Evolutionary conservation across 1,284 basidiomycete genomes (phyloP).

Genomic region (Waitea zeae): DNA sequence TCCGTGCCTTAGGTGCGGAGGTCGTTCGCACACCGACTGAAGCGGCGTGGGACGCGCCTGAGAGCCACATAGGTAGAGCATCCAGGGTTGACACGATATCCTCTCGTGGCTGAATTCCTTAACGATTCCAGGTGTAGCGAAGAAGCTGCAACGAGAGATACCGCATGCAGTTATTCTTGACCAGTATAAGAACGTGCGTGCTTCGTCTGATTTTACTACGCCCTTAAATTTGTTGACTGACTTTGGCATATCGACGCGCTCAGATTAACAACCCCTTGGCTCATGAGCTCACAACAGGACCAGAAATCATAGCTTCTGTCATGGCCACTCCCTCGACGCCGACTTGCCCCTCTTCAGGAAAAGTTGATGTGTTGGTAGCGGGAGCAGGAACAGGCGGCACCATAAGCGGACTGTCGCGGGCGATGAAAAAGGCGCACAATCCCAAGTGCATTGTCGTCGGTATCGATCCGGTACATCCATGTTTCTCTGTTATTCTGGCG

Average conservation of each 20-base stretch:
- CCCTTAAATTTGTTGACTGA: too few relatives aligned
- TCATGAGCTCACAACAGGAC: slow-evolving; percentile 76
- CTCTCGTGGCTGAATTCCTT: slow-evolving; percentile 70
- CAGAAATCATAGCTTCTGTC: slow-evolving; percentile 74
- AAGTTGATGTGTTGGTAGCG: slow-evolving; percentile 75
- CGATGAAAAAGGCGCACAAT: slow-evolving; percentile 67
- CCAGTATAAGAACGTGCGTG: slow-evolving; percentile 64
- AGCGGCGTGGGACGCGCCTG: slow-evolving; percentile 71
- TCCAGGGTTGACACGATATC: slow-evolving; percentile 12
- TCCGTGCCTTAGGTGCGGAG: slow-evolving; percentile 85
- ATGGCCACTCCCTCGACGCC: slow-evolving; percentile 40
- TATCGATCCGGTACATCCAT: slow-evolving; percentile 68
- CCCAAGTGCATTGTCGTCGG: slow-evolving; percentile 61
- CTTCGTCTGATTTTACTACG: too few relatives aligned
- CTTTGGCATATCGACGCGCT: not conserved
- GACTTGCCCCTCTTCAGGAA: slow-evolving; percentile 38
- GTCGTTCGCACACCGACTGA: slow-evolving; percentile 91
- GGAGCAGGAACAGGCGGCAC: slow-evolving; percentile 94
- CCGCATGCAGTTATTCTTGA: slow-evolving; percentile 83
- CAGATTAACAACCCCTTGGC: slow-evolving; percentile 78
- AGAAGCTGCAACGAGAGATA: slow-evolving; percentile 62
- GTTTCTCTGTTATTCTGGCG: too few relatives aligned
- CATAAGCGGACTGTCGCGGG: slow-evolving; percentile 73
- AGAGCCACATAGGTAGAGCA: slow-evolving; percentile 78
- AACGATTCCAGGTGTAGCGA: slow-evolving; percentile 70